phyloP scores from a whole-genome alignment of 2,329 filamentous ascomycete genomes.

The Fusarium tuaranense region DNA sequence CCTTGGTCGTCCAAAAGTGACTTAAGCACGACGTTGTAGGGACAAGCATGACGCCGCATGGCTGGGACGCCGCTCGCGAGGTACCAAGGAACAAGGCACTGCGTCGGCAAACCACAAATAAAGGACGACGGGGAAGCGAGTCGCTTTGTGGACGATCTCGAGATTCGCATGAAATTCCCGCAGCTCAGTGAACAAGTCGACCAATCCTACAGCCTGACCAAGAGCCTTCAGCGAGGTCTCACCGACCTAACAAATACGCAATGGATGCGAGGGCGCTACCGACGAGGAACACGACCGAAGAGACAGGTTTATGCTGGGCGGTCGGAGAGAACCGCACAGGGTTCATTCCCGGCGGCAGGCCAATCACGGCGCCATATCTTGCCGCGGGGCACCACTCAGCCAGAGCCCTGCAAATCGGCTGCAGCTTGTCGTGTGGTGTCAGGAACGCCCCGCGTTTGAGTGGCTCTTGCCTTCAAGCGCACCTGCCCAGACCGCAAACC shows the following conservation, averaged over 20 bases:
- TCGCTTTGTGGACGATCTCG: not conserved
- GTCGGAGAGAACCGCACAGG: slow-evolving; percentile 43
- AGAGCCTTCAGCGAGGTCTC: not conserved
- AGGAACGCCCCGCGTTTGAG: slow-evolving; percentile 54
- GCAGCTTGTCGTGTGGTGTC: slow-evolving; percentile 48
- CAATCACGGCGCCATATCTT: slow-evolving; percentile 36
- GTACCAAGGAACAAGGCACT: slow-evolving; percentile 3
- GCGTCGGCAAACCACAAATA: not conserved
- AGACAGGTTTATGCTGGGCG: slow-evolving; percentile 34
- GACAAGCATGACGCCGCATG: slow-evolving; percentile 5
- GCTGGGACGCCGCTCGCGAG: not conserved
- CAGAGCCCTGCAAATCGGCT: slow-evolving; percentile 48
- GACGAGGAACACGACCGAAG: slow-evolving; percentile 4
- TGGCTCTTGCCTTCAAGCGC: slow-evolving; percentile 35
- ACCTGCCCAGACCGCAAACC: slow-evolving; percentile 1
- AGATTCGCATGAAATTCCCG: not conserved
- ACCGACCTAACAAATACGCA: not conserved
- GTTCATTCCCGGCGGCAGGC: slow-evolving; percentile 29
- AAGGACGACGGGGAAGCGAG: not conserved
- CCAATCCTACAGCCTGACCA: not conserved
- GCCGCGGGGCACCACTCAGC: slow-evolving; percentile 47
- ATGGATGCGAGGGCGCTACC: not conserved
- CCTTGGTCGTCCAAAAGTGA: not conserved
- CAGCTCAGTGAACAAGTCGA: not conserved
- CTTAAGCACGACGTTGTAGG: not conserved